A percentile compares a stretch with the other conserved stretches of the same genome.
These are phyloP conservation scores for Aristolochia fimbriata DNA, from an alignment of 164 flowering plant genomes.

Conservation along the genomic window DNA sequence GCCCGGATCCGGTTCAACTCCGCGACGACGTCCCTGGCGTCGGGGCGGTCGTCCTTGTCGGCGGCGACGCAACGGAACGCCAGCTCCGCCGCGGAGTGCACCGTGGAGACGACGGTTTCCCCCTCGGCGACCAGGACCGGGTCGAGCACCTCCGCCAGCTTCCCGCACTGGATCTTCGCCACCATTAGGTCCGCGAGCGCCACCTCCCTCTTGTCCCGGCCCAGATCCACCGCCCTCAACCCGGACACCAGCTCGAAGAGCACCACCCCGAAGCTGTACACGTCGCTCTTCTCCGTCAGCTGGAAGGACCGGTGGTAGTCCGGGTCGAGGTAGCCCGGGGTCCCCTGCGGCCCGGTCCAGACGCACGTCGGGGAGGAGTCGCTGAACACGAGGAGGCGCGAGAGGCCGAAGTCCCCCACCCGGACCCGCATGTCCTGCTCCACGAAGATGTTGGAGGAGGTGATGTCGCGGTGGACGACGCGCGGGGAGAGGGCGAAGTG, in stretches of 20 bases:
- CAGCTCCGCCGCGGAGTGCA: conserved; percentile 53
- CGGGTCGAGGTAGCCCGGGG: conserved; percentile 92
- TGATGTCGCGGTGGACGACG: conserved; percentile 83
- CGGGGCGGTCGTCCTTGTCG: conserved; percentile 88
- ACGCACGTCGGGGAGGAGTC: conserved; percentile 32
- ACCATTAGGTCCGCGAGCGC: conserved; percentile 72
- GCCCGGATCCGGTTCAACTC: conserved; percentile 53
- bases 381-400: conserved; percentile 43
- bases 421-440: conserved; percentile 71
- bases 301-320: conserved; percentile 74
- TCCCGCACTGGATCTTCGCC: conserved; percentile 62
- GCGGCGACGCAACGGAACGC: conserved; percentile 83
- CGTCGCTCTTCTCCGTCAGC: conserved; percentile 91
- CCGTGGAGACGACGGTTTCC: conserved; percentile 10
- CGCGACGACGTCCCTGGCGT: conserved; percentile 61
- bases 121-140: conserved; percentile 33
- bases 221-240: conserved; percentile 70
- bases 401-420: conserved; percentile 86
- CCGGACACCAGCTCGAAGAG: conserved; percentile 76
- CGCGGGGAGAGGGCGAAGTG: conserved; percentile 60
- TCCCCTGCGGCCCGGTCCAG: conserved; percentile 98
- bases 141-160: conserved; percentile 62
- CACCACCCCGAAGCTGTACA: conserved; percentile 91
- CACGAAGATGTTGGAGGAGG: conserved; percentile 71
- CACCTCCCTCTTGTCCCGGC: conserved; percentile 57